Conservation (phyloP, 208 protist genomes). For the Polymyxa betae region DNA sequence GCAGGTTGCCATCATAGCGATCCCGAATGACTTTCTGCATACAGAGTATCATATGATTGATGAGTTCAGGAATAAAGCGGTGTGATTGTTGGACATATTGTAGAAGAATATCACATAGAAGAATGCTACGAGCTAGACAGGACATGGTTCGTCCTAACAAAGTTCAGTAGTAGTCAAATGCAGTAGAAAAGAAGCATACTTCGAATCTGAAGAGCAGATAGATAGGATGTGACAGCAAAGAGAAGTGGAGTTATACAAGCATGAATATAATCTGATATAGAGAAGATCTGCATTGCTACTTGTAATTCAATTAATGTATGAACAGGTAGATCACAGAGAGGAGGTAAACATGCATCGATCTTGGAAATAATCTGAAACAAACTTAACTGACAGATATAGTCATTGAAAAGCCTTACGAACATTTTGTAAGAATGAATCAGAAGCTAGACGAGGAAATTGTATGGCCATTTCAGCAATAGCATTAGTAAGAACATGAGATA, state of each 20-base stretch:
- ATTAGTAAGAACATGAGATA: background rate
- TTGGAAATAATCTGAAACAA: background rate
- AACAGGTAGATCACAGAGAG: background rate
- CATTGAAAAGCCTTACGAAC: too few species aligned
- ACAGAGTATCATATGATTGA: background rate
- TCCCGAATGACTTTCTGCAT: background rate
- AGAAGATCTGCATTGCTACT: background rate
- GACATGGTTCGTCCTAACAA: background rate
- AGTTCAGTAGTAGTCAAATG: background rate
- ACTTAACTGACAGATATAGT: too few species aligned
- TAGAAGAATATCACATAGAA: background rate
- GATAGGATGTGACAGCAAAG: background rate
- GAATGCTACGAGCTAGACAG: background rate
- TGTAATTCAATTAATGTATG: background rate
- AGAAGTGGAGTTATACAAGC: background rate
- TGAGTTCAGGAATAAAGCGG: background rate
- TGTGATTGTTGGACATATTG: background rate
- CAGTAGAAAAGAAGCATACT: background rate
- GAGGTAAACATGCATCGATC: background rate
- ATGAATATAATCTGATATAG: conserved; percentile 19
- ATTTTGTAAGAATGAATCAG: background rate
- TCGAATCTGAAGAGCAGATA: background rate
- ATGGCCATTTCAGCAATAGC: background rate
- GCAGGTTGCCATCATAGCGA: background rate
- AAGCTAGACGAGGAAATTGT: conserved; percentile 11